Evolutionary conservation across 2,329 filamentous ascomycete species (phyloP).

Genomic region (Cladosporium sp.): DNA sequence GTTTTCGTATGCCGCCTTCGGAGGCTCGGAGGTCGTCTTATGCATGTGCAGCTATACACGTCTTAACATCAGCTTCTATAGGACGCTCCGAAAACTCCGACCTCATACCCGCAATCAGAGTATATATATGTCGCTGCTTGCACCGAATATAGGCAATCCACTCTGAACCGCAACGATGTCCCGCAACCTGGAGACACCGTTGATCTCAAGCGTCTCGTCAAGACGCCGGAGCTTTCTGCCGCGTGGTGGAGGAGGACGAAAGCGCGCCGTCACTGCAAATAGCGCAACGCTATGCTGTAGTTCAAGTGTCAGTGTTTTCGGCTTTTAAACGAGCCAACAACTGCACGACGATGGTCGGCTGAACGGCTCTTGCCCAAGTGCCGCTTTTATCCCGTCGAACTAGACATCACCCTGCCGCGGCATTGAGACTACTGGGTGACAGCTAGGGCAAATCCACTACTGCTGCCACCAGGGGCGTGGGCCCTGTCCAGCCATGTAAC

Average conservation of each 20-base stretch:
- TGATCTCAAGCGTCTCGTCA: not conserved
- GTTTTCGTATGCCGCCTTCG: not conserved
- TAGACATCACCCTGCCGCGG: not conserved
- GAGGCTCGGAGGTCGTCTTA: not conserved
- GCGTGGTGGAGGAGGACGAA: not conserved
- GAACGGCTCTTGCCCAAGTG: not conserved
- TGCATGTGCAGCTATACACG: not conserved
- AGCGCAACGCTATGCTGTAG: slow-evolving; percentile 1
- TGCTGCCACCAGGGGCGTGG: not conserved
- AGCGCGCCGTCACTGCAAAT: not conserved
- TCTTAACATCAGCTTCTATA: not conserved
- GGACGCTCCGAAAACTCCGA: not conserved
- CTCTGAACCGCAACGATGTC: not conserved
- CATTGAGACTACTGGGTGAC: not conserved
- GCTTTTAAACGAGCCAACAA: not conserved
- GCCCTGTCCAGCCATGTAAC: not conserved
- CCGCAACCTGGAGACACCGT: not conserved
- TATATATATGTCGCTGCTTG: not conserved
- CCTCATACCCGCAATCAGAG: not conserved
- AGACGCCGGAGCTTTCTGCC: slow-evolving; percentile 1
- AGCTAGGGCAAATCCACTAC: not conserved
- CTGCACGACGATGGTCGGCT: not conserved
- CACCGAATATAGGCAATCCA: not conserved
- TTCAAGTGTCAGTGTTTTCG: not conserved
- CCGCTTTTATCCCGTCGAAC: slow-evolving; percentile 1